These are phyloP conservation scores for Cordyceps fumosorosea DNA, from an alignment of 2,329 filamentous ascomycete genomes.

Conservation along the genomic window DNA sequence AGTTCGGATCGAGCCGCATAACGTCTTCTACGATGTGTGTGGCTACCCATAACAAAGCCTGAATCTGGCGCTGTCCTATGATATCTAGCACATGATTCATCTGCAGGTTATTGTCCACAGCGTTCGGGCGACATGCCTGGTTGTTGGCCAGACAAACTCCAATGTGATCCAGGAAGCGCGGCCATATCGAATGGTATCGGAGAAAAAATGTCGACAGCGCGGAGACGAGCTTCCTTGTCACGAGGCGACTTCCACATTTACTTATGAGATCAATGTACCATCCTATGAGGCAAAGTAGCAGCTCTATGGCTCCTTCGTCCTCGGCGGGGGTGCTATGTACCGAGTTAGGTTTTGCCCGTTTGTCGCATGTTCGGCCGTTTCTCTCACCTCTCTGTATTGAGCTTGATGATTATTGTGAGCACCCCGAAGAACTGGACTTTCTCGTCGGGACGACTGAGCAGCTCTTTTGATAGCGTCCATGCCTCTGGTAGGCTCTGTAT, in stretches of 20 bases:
- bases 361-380: background rate
- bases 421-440: conserved; percentile 89
- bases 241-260: conserved; percentile 49
- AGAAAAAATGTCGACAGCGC: conserved; percentile 70
- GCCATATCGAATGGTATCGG: conserved; percentile 62
- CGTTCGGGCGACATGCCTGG: conserved; percentile 18
- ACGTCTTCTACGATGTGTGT: conserved; percentile 31
- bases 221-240: conserved; percentile 69
- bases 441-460: conserved; percentile 62
- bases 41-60: conserved; percentile 58
- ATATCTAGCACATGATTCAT: conserved; percentile 40
- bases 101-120: conserved; percentile 28
- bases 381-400: conserved; percentile 77
- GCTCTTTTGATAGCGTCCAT: conserved; percentile 76
- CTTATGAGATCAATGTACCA: conserved; percentile 54
- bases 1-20: conserved; percentile 56
- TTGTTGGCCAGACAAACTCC: conserved; percentile 42
- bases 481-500: conserved; percentile 75
- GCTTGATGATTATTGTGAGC: conserved; percentile 86
- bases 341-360: conserved; percentile 7
- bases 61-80: conserved; percentile 40
- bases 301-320: conserved; percentile 49
- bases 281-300: conserved; percentile 53
- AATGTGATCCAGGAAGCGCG: conserved; percentile 57
- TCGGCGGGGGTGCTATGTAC: conserved; percentile 40